Evolutionary conservation across 768 basidiomycete genomes (phyloP).

Genomic region (Lactarius vividus): DNA sequence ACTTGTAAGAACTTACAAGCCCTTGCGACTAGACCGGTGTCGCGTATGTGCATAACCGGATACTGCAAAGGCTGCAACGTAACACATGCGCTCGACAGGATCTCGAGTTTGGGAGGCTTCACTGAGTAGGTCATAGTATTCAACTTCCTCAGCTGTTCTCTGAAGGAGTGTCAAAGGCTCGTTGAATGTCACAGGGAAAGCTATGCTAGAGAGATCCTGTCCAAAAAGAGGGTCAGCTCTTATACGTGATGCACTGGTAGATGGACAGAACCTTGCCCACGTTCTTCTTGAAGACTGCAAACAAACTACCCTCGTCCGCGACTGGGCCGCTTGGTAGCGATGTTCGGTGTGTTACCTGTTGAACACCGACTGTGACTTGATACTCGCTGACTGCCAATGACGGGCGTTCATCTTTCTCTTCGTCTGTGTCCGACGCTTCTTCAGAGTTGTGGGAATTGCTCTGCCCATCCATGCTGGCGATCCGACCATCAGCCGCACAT

Average conservation of each 20-base stretch:
- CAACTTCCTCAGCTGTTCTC: conserved; percentile 77
- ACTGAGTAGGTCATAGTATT: conserved; percentile 69
- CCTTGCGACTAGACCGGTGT: conserved; percentile 79
- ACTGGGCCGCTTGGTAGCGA: conserved; percentile 57
- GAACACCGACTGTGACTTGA: background rate
- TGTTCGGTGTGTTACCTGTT: conserved; percentile 46
- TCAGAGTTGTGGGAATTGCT: conserved; percentile 49
- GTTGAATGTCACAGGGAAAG: conserved; percentile 88
- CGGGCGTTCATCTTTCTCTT: conserved; percentile 31
- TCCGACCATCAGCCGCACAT: conserved; percentile 33
- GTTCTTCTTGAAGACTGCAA: conserved; percentile 82
- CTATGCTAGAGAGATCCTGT: conserved; percentile 78
- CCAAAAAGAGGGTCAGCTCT: conserved; percentile 6
- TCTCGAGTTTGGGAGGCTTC: conserved; percentile 59
- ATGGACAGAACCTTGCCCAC: conserved; percentile 67
- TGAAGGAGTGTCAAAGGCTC: conserved; percentile 84
- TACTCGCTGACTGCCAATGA: conserved; percentile 18
- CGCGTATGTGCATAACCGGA: conserved; percentile 82
- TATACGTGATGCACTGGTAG: conserved; percentile 10
- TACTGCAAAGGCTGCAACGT: conserved; percentile 81
- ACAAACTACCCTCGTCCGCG: conserved; percentile 79
- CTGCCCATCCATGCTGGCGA: conserved; percentile 40
- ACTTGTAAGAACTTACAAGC: conserved; percentile 58
- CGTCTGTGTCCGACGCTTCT: conserved; percentile 53
- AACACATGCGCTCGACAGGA: conserved; percentile 65